Conservation (phyloP, 768 basidiomycete species). For the Astraeus odoratus region DNA sequence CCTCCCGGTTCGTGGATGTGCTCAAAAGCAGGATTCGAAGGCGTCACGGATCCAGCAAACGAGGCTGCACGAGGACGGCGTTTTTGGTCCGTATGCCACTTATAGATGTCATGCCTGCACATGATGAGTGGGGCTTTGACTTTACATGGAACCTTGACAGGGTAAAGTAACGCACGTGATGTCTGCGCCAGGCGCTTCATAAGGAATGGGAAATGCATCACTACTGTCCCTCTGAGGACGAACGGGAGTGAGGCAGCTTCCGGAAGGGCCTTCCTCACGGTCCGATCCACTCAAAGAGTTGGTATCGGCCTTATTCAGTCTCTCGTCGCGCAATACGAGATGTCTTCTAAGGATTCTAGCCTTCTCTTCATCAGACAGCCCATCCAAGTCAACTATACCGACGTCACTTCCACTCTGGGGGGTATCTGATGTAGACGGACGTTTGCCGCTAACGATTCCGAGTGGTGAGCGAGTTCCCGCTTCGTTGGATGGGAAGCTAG, state of each 20-base stretch:
- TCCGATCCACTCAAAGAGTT: conserved; percentile 19
- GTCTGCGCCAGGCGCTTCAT: conserved; percentile 82
- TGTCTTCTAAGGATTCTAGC: conserved; percentile 73
- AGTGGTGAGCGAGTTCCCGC: conserved; percentile 19
- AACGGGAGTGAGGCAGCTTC: conserved; percentile 20
- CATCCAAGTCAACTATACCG: conserved; percentile 40
- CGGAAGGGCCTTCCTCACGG: conserved; percentile 19
- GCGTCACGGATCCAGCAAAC: conserved; percentile 46
- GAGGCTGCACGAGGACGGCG: conserved; percentile 68
- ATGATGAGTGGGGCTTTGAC: conserved; percentile 5
- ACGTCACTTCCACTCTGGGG: conserved; percentile 26
- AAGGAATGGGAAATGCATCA: conserved; percentile 83
- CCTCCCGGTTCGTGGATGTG: conserved; percentile 96
- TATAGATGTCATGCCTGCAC: conserved; percentile 90
- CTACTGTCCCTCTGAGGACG: conserved; percentile 38
- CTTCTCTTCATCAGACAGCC: conserved; percentile 77
- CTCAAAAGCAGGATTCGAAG: conserved; percentile 73
- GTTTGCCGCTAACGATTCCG: conserved; percentile 34
- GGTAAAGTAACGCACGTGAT: conserved; percentile 67
- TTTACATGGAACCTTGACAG: conserved; percentile 10
- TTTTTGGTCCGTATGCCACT: conserved; percentile 79
- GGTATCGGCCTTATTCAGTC: conserved; percentile 21
- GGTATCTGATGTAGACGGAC: conserved; percentile 22
- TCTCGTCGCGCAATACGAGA: conserved; percentile 67
- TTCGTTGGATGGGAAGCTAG: conserved; percentile 7